A percentile compares a stretch with the other conserved stretches of the same genome.
These are phyloP conservation scores for Gigaspora rosea DNA, from an alignment of 192 early-diverging fungal species.

Conservation along the genomic window DNA sequence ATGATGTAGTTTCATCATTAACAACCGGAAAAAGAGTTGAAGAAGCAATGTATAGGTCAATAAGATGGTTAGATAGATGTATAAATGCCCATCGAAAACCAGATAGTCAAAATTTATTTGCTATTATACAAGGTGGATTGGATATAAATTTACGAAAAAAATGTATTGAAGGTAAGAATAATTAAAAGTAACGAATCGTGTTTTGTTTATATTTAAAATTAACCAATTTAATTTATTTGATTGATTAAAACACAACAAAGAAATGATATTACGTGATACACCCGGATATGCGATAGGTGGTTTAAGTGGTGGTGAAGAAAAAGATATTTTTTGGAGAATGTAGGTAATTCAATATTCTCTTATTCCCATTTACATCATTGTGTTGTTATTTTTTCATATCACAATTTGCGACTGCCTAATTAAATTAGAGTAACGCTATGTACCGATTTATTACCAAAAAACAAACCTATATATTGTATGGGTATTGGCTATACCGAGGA, in stretches of 20 bases:
- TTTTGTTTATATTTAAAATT: neutral
- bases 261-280: slow-evolving; percentile 77
- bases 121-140: slow-evolving; percentile 87
- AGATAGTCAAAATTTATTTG: slow-evolving; percentile 79
- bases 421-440: slow-evolving; percentile 61
- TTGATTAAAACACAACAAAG: slow-evolving; percentile 28
- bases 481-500: slow-evolving; percentile 87
- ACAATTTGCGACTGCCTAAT: slow-evolving; percentile 21
- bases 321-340: slow-evolving; percentile 85
- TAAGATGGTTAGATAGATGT: slow-evolving; percentile 87
- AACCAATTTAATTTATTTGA: neutral
- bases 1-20: slow-evolving; percentile 85
- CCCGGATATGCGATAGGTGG: slow-evolving; percentile 89
- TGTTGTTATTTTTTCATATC: slow-evolving; percentile 63
- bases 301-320: slow-evolving; percentile 83
- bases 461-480: slow-evolving; percentile 91
- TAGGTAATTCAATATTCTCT: slow-evolving; percentile 16
- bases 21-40: slow-evolving; percentile 80
- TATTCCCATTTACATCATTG: too few species aligned
- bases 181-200: neutral
- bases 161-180: slow-evolving; percentile 56
- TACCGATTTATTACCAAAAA: slow-evolving; percentile 77
- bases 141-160: slow-evolving; percentile 65
- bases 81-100: slow-evolving; percentile 73
- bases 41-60: slow-evolving; percentile 87